Percentiles rank a stretch among this genome's conserved stretches.
Evolutionary conservation across 768 basidiomycete genomes (phyloP).

Genomic region (Favolaschia claudopus): DNA sequence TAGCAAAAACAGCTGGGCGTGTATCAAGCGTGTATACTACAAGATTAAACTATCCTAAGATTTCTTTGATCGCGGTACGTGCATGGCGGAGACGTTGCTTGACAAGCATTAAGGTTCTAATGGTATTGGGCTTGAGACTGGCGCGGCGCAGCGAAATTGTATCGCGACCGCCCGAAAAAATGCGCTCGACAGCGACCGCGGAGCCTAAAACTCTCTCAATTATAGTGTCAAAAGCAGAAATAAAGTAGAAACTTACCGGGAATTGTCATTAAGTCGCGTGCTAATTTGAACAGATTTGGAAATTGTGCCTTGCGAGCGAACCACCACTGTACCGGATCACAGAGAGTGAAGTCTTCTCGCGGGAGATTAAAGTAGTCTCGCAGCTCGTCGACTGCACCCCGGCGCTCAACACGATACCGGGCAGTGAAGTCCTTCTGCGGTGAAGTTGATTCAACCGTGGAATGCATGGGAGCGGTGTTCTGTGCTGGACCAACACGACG

Average conservation of each 20-base stretch:
- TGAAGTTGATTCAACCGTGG: too few relatives aligned
- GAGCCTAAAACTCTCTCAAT: neutral
- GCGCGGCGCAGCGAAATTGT: too few relatives aligned
- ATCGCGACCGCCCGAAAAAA: neutral
- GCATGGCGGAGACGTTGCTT: constrained; percentile 2
- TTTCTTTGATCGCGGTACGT: neutral
- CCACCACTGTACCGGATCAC: neutral
- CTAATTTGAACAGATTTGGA: neutral
- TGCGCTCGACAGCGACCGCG: neutral
- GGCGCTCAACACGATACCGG: neutral
- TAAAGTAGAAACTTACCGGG: neutral
- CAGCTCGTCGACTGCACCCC: neutral
- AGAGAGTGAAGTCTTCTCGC: neutral
- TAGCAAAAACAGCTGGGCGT: too few relatives aligned
- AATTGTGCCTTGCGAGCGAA: neutral
- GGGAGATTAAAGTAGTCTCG: neutral
- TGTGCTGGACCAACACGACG: too few relatives aligned
- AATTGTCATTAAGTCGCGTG: neutral
- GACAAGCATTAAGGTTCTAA: neutral
- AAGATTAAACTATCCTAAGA: neutral
- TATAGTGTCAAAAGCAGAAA: neutral
- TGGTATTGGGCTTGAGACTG: neutral
- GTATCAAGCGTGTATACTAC: too few relatives aligned
- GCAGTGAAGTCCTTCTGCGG: neutral
- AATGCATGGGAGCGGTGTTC: too few relatives aligned